Evolutionary conservation across 768 basidiomycete species (phyloP), one percentile per base, ranked within the genome.

Genomic region (Hebeloma cylindrosporum): DNA sequence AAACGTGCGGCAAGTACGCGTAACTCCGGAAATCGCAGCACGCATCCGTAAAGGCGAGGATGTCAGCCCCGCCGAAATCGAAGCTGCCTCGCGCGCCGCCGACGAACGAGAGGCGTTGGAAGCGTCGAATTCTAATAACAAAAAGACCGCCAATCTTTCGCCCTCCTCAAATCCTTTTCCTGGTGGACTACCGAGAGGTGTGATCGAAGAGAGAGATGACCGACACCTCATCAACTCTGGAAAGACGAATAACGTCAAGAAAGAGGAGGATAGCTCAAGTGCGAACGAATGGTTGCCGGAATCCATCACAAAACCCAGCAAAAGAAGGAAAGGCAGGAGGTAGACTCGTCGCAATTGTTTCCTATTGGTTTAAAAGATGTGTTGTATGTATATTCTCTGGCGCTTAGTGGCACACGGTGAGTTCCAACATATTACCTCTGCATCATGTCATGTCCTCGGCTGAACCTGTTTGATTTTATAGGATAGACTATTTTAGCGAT

Each of bases 1-100:
- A 0, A 72, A 69, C 41, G 77, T 80, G 29, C 66, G 67, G 28
- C 64, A 64, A 27, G 64, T 80, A 17, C 75, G 72, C 17, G 67
- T 80, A 40, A 75, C 78, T 2, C 77, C 78, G 3, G 78, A 78
- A 54, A 75, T 80, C 30, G 77, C 76, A 17, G 76, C 72, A 4
- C 74, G 78, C 9, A 62, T 80, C 22, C 59, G 71, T 35, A 62
- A 74, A 32, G 78, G 78, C 2, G 78, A 80, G 54, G 60, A 74
- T 16, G 78, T 80, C 9, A 73, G 67, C 43, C 71, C 76, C 2
- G 76, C 75, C 28, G 78, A 80, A 51, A 75, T 80, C 38, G 67
- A 72, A 6, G 69, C 65, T 18, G 75, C 78, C 0, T 63, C 69
- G 23, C 69, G 65, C 11, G 63, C 68, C 35, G 72, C 73, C 29